phyloP scores from a whole-genome alignment of 2,329 filamentous ascomycete genomes.

The Gnomoniopsis sp. region DNA sequence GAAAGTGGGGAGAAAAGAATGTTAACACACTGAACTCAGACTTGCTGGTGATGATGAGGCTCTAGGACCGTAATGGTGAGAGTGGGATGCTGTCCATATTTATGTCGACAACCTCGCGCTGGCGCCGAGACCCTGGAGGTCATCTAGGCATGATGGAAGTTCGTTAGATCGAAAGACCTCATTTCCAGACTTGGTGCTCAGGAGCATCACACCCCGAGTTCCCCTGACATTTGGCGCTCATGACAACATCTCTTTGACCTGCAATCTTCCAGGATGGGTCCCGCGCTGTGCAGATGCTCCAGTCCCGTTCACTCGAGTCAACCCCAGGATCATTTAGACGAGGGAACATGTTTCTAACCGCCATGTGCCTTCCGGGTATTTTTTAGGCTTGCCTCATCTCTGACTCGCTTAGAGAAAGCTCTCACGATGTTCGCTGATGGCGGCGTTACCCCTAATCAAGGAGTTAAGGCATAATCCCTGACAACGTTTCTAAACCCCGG shows the following conservation, averaged over 20 bases:
- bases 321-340: background rate
- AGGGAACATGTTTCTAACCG: constrained; percentile 8
- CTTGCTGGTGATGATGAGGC: constrained; percentile 12
- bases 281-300: background rate
- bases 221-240: background rate
- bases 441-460: constrained; percentile 7
- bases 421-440: background rate
- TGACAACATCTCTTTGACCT: constrained; percentile 7
- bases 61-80: background rate
- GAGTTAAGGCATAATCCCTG: background rate
- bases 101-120: constrained; percentile 4
- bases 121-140: background rate
- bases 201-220: background rate
- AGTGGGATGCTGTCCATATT: constrained; percentile 5
- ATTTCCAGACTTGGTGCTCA: background rate
- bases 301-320: background rate
- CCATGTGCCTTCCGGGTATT: constrained; percentile 9
- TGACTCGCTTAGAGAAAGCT: constrained; percentile 7
- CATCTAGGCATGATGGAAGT: background rate
- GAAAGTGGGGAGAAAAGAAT: constrained; percentile 6
- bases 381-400: background rate
- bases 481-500: constrained; percentile 4
- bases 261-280: constrained; percentile 12
- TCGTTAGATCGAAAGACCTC: background rate
- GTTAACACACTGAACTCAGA: constrained; percentile 8